Evolutionary conservation across 75 land plant genomes (phyloP), one percentile per base, ranked within the genome.

Genomic region (Gnetum montanum): DNA sequence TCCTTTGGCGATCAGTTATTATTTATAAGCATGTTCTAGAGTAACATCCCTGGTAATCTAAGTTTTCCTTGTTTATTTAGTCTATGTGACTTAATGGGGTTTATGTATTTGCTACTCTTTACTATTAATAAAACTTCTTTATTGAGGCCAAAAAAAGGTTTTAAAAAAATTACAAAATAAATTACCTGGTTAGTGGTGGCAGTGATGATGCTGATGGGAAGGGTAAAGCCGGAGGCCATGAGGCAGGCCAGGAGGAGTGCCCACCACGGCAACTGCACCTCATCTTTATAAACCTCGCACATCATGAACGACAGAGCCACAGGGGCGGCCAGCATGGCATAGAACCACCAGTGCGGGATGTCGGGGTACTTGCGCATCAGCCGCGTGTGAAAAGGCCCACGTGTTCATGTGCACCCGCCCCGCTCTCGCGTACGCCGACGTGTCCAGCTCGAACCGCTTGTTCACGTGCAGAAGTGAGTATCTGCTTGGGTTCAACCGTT

Each of bases 201-300:
- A 72, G 85, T 86, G 20, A 91, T 83, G 43, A 91, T 70, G 53
- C 88, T 82, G 40, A 86, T 78, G 0, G 97, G 97, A 41, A 91
- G 88, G 26, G 97, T 91, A 67, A 91, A 91, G 1, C 62, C 33
- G 4, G 71, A 74, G 19, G 97, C 88, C 65, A 91, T 28, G n/a
- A 27, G 74, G 69, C 80, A 70, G 23, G 97, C 93, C 44, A 86
- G 67, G 47, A 91, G 23, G 36, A 91, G 78, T 24, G 87, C 96
- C 96, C 96, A 90, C 96, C 96, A 90, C 60, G 76, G 90, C 56
- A 90, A 67, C 60, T 86, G 97, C 54, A 91, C 76, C 49, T 83
- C 68, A 11, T 75, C 57, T 8, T 80, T 80, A 70, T 80, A 59
- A 16, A 58, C 43, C 8, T 43, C 65, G 61, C 84, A 76, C 13